phyloP scores from a whole-genome alignment of 257 asterid genomes.

The Solanum chmielewskii region DNA sequence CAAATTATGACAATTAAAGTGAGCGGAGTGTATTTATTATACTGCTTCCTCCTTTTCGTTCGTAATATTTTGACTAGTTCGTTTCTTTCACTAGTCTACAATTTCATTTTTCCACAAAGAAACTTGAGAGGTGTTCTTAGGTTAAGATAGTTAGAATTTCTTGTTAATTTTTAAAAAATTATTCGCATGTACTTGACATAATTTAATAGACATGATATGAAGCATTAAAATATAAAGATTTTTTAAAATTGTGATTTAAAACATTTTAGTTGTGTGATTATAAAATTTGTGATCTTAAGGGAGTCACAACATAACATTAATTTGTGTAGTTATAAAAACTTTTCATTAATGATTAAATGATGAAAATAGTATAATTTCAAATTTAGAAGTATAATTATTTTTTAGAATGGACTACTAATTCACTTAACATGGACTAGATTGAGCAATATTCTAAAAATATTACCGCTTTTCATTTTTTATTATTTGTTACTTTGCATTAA shows the following conservation, averaged over 20 bases:
- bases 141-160: not conserved
- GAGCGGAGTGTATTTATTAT: not conserved
- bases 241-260: too few species aligned
- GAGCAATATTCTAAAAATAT: too few species aligned
- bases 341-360: not conserved
- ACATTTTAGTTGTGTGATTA: too few species aligned
- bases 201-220: not conserved
- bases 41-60: not conserved
- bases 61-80: not conserved
- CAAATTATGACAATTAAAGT: not conserved
- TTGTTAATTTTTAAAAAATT: not conserved
- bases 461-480: too few species aligned
- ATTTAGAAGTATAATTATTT: not conserved
- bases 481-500: too few species aligned
- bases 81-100: not conserved
- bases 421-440: not conserved
- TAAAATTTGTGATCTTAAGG: too few species aligned
- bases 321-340: too few species aligned
- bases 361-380: not conserved
- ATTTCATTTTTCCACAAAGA: not conserved
- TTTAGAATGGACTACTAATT: not conserved
- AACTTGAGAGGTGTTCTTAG: not conserved
- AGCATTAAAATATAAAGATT: not conserved
- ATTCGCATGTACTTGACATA: too few species aligned
- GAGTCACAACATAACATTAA: too few species aligned